Conservation (phyloP, 257 asterid genomes). For the Lantana camara region DNA sequence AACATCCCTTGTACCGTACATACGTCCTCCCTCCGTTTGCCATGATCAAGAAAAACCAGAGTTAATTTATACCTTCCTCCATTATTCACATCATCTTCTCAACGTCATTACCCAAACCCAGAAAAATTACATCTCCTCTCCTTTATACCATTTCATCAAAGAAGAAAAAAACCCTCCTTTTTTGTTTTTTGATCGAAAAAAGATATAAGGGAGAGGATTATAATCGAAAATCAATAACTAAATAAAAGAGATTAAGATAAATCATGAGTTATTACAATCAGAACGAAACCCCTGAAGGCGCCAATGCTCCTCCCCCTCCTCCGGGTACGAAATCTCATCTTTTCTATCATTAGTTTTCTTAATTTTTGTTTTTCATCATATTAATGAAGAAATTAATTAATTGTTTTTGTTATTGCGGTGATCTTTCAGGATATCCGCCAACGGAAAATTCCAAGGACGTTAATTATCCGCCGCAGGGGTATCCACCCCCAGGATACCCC, state of each 20-base stretch:
- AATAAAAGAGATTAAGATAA: neutral
- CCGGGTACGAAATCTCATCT: conserved; percentile 33
- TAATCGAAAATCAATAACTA: neutral
- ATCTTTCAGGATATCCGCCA: conserved; percentile 52
- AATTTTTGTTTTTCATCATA: neutral
- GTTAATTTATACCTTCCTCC: too few species aligned
- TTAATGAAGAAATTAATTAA: neutral
- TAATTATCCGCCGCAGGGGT: conserved; percentile 49
- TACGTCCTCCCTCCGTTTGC: too few species aligned
- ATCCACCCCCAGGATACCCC: conserved; percentile 53
- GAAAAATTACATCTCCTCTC: too few species aligned
- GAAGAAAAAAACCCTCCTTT: neutral
- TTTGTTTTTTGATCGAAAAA: neutral
- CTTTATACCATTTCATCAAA: neutral
- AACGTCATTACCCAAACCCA: too few species aligned
- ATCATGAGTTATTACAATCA: conserved; percentile 61
- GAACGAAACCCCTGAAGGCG: conserved; percentile 53
- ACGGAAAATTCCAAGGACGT: conserved; percentile 53
- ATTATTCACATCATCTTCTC: too few species aligned
- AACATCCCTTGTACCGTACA: too few species aligned
- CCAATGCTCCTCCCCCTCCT: conserved; percentile 40
- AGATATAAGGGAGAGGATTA: neutral
- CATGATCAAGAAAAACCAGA: too few species aligned
- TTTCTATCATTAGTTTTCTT: too few species aligned
- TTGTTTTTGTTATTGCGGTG: neutral